Evolutionary conservation across 2,329 filamentous ascomycete genomes (phyloP).

Genomic region (Cadophora malorum): DNA sequence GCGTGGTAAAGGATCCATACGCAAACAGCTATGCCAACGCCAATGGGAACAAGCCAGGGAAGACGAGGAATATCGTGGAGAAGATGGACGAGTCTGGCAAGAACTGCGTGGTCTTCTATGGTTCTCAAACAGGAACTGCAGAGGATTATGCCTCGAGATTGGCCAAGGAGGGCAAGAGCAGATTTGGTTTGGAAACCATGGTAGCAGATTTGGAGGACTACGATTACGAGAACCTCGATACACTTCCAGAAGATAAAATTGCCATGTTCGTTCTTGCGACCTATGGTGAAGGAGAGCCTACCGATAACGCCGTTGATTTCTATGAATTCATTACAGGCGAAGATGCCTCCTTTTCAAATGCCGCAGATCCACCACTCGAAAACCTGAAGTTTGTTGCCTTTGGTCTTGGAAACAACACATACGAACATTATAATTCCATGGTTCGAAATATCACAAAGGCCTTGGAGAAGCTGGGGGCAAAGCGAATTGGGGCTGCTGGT

Average conservation of each 20-base stretch:
- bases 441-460: constrained; percentile 88
- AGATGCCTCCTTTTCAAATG: constrained; percentile 80
- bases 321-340: constrained; percentile 93
- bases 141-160: constrained; percentile 97
- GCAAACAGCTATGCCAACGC: constrained; percentile 74
- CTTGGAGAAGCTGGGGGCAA: constrained; percentile 81
- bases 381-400: constrained; percentile 95
- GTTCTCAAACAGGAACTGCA: constrained; percentile 96
- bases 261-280: constrained; percentile 96
- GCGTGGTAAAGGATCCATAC: constrained; percentile 86
- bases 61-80: constrained; percentile 90
- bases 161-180: constrained; percentile 95
- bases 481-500: constrained; percentile 84
- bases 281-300: constrained; percentile 97
- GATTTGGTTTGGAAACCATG: constrained; percentile 97
- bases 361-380: constrained; percentile 73
- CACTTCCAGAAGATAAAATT: constrained; percentile 86
- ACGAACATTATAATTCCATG: constrained; percentile 99
- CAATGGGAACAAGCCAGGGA: constrained; percentile 75
- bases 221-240: constrained; percentile 92
- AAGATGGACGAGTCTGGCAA: constrained; percentile 96
- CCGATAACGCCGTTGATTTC: constrained; percentile 98
- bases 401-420: constrained; percentile 98
- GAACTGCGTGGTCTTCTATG: constrained; percentile 98
- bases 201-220: constrained; percentile 98